Evolutionary conservation across 495 filamentous ascomycete species (phyloP).

Genomic region (Trichoderma parareesei): DNA sequence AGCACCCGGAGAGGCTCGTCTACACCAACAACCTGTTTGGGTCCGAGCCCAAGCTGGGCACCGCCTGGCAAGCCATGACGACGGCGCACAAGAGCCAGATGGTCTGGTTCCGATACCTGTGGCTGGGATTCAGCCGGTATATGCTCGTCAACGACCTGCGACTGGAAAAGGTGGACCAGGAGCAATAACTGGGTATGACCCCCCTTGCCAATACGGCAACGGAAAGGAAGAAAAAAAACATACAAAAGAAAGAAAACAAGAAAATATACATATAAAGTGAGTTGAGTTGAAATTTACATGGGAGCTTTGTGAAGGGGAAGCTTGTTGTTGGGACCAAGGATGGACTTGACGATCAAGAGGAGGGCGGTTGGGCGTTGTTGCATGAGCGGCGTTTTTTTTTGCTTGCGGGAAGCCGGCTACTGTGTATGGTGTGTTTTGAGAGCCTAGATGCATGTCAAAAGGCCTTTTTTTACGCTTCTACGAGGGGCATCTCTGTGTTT

Average conservation of each 20-base stretch:
- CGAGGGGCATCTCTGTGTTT: neutral
- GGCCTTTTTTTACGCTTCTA: neutral
- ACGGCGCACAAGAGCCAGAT: slow-evolving; percentile 89
- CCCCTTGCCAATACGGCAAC: no score
- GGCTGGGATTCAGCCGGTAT: slow-evolving; percentile 85
- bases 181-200: neutral
- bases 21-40: slow-evolving; percentile 55
- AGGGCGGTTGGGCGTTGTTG: neutral
- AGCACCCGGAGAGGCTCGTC: slow-evolving; percentile 48
- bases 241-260: neutral
- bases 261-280: neutral
- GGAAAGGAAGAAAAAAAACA: neutral
- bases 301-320: neutral
- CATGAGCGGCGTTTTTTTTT: slow-evolving; percentile 6
- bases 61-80: slow-evolving; percentile 78
- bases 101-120: slow-evolving; percentile 96
- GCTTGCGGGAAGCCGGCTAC: neutral
- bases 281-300: neutral
- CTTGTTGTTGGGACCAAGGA: neutral
- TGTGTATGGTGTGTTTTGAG: neutral
- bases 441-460: neutral
- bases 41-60: slow-evolving; percentile 32
- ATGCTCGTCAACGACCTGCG: slow-evolving; percentile 91
- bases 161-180: slow-evolving; percentile 37
- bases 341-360: neutral